Conservation (phyloP, 192 early-diverging fungal genomes). For the Funneliformis geosporum region DNA sequence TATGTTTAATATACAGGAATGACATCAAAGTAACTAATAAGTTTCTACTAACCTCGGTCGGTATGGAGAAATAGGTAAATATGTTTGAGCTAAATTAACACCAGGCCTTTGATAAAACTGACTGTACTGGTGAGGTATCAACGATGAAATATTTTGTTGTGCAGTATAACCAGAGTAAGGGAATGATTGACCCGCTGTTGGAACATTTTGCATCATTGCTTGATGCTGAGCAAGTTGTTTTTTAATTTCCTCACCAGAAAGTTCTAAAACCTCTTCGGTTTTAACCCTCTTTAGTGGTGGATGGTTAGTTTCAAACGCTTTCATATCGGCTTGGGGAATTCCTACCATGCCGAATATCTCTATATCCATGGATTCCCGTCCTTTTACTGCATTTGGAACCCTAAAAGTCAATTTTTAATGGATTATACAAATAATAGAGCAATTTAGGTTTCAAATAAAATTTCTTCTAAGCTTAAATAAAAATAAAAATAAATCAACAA, state of each 20-base stretch:
- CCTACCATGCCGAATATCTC: constrained; percentile 97
- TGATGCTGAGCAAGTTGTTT: constrained; percentile 49
- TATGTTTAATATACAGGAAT: not conserved
- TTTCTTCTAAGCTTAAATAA: not conserved
- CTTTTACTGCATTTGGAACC: constrained; percentile 83
- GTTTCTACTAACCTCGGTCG: constrained; percentile 16
- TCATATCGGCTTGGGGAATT: constrained; percentile 78
- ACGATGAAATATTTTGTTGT: constrained; percentile 34
- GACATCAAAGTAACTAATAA: not conserved
- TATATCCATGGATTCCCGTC: constrained; percentile 81
- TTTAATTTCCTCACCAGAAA: constrained; percentile 46
- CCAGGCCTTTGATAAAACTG: constrained; percentile 50
- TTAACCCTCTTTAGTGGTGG: constrained; percentile 47
- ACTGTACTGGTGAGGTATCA: constrained; percentile 57
- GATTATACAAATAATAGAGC: not conserved
- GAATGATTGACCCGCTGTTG: not conserved
- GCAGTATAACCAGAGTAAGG: not conserved
- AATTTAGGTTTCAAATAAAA: not conserved
- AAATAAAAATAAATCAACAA: not conserved
- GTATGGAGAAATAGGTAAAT: not conserved
- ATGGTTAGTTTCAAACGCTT: constrained; percentile 50
- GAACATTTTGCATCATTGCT: constrained; percentile 45
- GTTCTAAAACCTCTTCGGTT: constrained; percentile 40
- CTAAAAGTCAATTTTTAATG: constrained; percentile 45
- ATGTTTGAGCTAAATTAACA: not conserved